phyloP scores from a whole-genome alignment of 2,329 filamentous ascomycete genomes.

The Cladophialophora exuberans region DNA sequence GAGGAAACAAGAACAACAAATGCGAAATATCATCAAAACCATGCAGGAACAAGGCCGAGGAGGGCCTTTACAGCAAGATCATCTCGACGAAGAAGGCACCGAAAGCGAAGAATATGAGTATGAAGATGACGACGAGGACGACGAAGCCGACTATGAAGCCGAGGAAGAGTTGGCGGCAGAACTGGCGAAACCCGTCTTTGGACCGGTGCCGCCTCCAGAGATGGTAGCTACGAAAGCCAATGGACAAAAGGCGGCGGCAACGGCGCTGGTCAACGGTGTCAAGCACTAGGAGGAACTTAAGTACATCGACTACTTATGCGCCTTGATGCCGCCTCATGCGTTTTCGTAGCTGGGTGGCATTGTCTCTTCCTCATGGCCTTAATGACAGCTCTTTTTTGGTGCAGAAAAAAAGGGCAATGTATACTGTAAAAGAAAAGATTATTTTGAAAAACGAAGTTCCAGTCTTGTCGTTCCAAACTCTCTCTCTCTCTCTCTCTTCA shows the following conservation, averaged over 20 bases:
- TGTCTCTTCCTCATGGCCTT: too few species aligned
- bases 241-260: conserved; percentile 44
- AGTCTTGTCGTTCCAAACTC: too few species aligned
- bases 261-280: conserved; percentile 46
- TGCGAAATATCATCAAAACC: conserved; percentile 91
- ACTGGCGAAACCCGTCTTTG: conserved; percentile 49
- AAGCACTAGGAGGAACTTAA: conserved; percentile 37
- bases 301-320: too few species aligned
- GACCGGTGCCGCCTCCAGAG: conserved; percentile 56
- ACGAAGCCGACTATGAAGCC: conserved; percentile 61
- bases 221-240: conserved; percentile 51
- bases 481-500: too few species aligned
- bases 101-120: conserved; percentile 58
- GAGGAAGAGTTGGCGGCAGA: conserved; percentile 53
- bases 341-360: too few species aligned
- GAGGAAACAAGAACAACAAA: conserved; percentile 83
- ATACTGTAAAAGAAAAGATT: too few species aligned
- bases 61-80: conserved; percentile 57
- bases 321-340: too few species aligned
- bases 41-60: conserved; percentile 95
- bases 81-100: conserved; percentile 56
- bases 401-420: too few species aligned
- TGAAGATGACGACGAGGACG: conserved; percentile 63
- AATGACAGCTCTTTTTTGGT: too few species aligned
- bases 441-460: too few species aligned